Evolutionary conservation across 495 filamentous ascomycete genomes (phyloP).

Genomic region (Chaetomium tenue): DNA sequence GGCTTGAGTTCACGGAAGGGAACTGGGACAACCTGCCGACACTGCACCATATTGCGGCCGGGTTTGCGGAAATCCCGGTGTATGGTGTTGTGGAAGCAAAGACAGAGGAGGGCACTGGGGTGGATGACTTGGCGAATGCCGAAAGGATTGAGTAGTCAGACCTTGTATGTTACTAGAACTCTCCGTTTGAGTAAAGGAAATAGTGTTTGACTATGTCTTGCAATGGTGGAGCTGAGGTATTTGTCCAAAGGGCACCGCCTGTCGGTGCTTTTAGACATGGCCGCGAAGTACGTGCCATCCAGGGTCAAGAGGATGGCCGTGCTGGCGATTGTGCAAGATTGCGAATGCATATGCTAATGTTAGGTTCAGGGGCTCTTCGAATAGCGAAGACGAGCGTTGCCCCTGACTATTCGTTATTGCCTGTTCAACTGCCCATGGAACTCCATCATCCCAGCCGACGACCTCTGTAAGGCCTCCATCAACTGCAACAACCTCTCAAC

Average conservation of each 20-base stretch:
- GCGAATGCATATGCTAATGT: no score
- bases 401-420: not conserved
- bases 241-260: no score
- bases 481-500: constrained; percentile 19
- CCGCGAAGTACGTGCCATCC: no score
- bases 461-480: constrained; percentile 15
- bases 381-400: no score
- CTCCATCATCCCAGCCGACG: constrained; percentile 15
- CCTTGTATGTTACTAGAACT: not conserved
- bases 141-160: constrained; percentile 45
- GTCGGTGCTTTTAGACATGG: no score
- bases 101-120: constrained; percentile 51
- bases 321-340: no score
- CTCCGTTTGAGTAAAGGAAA: no score
- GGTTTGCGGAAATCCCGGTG: constrained; percentile 53
- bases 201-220: no score
- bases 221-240: no score
- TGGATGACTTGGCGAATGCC: constrained; percentile 42
- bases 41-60: constrained; percentile 52
- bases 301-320: no score
- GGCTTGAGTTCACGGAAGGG: constrained; percentile 1
- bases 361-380: no score
- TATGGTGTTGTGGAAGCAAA: constrained; percentile 53
- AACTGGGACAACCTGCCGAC: constrained; percentile 54
- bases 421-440: constrained; percentile 11